Base-by-base conservation (phyloP, 2,329 filamentous ascomycete genomes). In the Ciborinia camelliae region DNA sequence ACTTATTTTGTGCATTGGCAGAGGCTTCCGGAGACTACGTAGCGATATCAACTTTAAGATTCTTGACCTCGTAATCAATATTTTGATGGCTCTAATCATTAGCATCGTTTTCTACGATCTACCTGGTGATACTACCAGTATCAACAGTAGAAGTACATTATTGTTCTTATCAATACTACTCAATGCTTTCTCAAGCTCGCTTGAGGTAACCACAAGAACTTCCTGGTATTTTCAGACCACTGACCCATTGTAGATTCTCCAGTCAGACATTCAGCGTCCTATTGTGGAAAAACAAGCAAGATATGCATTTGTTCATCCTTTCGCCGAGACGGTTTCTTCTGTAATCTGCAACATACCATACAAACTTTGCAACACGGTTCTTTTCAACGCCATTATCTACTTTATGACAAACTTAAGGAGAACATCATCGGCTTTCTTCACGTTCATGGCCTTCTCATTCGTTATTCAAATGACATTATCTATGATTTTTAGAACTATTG, bases 221-320 rank as follows among this genome's bases (percentile, higher is more conserved):
- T 48, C 2, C 9, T 15, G 8, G 28, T 32, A 32, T 18, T 26
- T 9, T 57, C 4, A 20, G 8, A 8, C 15, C 30, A 28, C 39
- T 62, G 12, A 54, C 45, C 14, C 39, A 53, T 26, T 52, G 1
- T 55, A 89, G 82, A 95, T 96, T 74, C 77, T 95, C 0, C n/a
- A 68, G 26, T 82, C 96, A 4, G 97, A 94, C 74, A 85, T 90
- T 4, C 92, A 96, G 84, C 89, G 93, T 47, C 89, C 90, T 0
- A 96, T 97, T 71, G 91, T 97, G 67, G 92, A 97, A 75, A 97
- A 97, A 75, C 94, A 97, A 72, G 80, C 84, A 63, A 86, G 90
- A 67, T 97, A 97, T 74, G 92, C 92, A 26, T 82, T 97, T 18
- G 96, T 97, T 72, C 93, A 96, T 72, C 92, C 94, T 0, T 93